These are phyloP conservation scores for Euphorbia peplus DNA, from an alignment of 345 rosid species.

Conservation along the genomic window DNA sequence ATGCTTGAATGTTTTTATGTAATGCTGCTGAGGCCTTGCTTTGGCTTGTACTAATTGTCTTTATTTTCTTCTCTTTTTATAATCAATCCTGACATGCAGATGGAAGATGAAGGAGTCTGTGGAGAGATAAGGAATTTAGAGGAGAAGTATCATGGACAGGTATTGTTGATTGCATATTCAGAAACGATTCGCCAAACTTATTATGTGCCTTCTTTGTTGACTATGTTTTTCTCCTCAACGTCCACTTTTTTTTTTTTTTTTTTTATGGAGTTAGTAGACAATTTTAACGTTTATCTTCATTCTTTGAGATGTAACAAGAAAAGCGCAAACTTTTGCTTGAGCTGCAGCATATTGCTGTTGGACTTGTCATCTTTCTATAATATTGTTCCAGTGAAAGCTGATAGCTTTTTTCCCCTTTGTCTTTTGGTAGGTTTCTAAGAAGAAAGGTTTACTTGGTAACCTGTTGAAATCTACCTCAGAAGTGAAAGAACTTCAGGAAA, in stretches of 20 bases:
- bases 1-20: constrained; percentile 11
- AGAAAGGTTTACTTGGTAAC: constrained; percentile 56
- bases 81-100: constrained; percentile 42
- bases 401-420: constrained; percentile 14
- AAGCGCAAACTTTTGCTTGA: constrained; percentile 4
- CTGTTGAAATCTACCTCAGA: constrained; percentile 60
- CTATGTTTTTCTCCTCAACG: constrained; percentile 3
- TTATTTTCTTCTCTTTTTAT: constrained; percentile 24
- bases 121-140: constrained; percentile 57
- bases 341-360: constrained; percentile 9
- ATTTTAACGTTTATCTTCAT: background rate
- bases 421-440: constrained; percentile 58
- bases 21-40: constrained; percentile 10
- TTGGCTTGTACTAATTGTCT: constrained; percentile 11
- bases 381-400: background rate
- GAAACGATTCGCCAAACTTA: constrained; percentile 7
- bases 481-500: constrained; percentile 64
- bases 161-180: constrained; percentile 30
- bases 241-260: background rate
- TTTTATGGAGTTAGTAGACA: constrained; percentile 1
- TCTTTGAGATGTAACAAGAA: background rate
- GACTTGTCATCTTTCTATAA: constrained; percentile 13
- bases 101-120: constrained; percentile 60
- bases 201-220: background rate
- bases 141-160: constrained; percentile 65